These are phyloP conservation scores for Pascua guehoae DNA, from an alignment of 1,284 basidiomycete genomes.

Conservation along the genomic window DNA sequence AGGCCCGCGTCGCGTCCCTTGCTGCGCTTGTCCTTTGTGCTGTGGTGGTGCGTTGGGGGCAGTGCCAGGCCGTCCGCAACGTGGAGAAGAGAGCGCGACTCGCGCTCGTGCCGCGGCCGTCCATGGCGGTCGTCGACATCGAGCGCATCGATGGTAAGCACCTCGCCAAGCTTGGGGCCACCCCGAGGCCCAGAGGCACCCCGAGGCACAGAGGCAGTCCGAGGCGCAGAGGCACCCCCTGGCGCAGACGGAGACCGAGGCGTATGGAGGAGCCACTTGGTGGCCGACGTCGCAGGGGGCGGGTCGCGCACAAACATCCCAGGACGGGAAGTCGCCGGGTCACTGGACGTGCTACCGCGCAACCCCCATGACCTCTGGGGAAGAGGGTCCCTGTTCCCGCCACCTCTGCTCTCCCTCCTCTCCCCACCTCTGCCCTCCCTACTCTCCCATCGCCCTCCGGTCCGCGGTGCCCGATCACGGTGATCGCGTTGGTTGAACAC, in stretches of 20 bases:
- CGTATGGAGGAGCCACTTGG: no score
- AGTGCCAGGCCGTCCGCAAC: conserved; percentile 1
- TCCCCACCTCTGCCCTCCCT: neutral
- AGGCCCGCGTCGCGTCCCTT: neutral
- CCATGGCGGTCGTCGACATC: conserved; percentile 1
- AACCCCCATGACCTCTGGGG: no score
- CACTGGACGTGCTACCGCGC: no score
- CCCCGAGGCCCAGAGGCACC: neutral
- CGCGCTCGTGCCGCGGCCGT: neutral
- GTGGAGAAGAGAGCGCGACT: conserved; percentile 16
- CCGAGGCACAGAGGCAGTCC: neutral
- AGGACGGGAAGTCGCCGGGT: no score
- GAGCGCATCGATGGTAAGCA: neutral
- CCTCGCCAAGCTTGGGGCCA: neutral
- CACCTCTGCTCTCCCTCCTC: no score
- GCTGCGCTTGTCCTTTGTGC: neutral
- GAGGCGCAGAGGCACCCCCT: neutral
- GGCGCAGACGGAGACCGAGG: neutral
- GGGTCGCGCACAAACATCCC: no score
- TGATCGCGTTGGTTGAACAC: neutral
- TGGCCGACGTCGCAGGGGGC: neutral
- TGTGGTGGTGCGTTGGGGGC: conserved; percentile 5
- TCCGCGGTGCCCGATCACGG: neutral
- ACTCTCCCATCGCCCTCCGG: neutral
- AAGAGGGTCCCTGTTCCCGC: no score